Base-by-base conservation (phyloP, 495 filamentous ascomycete genomes). In the Bathelium albidoporum region DNA sequence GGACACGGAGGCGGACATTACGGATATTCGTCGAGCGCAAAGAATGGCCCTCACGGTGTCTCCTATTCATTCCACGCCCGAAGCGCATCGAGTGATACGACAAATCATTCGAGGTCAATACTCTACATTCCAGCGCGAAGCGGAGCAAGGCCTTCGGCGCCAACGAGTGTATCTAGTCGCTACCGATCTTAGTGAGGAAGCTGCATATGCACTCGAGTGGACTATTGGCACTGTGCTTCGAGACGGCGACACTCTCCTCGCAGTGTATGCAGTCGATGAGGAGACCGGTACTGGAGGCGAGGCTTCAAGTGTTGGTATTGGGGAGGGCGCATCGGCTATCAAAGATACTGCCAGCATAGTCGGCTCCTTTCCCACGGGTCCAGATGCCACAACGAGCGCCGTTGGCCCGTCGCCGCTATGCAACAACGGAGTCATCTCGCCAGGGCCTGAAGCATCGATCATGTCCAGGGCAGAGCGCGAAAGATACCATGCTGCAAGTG, bases 141-240 rank as follows among this genome's bases (percentile, higher is more conserved):
- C 87, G 9, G 87, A 93, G 32, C 82, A 87, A 9, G 86, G 90
- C 26, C 78, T 80, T 36, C 83, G 87, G 18, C 83, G 90, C 12
- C 84, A 89, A 53, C 82, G 94, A 11, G 92, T 90, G 60, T 98
- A 97, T 72, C 76, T 98, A 5, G 89, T 97, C 10, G 91, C 94
- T 10, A 96, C 90, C 0, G 94, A 97, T 73, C 75, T 97, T 34
- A 95, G 89, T 67, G 89, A 91, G 45, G 94, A 98, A 76, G 92
- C 92, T 2, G 88, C 90, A 11, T 91, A 96, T 73, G 94, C 94
- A 11, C 77, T 97, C 31, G 94, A 97, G 72, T 98, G 93, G 92
- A 95, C 91, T 0, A 92, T 98, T 59, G 94, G 94, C 44, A 95
- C 90, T 2, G 88, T 97, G n/a, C 81, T 98, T 9, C 83, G 94